Conservation (phyloP, 805 yeast species). For the Sugiyamaella marilandica region DNA sequence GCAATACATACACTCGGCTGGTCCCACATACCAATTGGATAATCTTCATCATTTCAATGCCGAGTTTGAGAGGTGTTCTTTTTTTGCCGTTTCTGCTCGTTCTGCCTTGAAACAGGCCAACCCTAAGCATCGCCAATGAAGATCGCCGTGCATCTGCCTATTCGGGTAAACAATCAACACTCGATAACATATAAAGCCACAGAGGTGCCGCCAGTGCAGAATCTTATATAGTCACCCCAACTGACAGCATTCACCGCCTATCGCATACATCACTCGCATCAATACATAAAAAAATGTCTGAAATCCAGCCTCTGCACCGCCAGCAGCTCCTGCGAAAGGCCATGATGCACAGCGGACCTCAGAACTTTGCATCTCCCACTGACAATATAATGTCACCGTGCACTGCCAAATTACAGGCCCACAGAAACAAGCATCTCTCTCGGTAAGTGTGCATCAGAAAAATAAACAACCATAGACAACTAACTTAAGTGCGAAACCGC, state of each 20-base stretch:
- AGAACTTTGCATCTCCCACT: conserved; percentile 48
- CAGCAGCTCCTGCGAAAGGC: conserved; percentile 7
- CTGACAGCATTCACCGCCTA: neutral
- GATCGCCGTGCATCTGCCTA: neutral
- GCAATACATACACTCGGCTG: too few species aligned
- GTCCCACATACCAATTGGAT: too few species aligned
- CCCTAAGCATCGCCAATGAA: too few species aligned
- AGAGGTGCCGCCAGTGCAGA: neutral
- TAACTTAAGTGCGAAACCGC: conserved; percentile 15
- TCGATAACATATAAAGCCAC: neutral
- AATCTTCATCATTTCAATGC: too few species aligned
- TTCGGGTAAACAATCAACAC: neutral
- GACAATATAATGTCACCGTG: conserved; percentile 57
- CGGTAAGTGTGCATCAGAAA: conserved; percentile 29
- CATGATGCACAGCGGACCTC: conserved; percentile 3
- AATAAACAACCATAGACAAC: neutral
- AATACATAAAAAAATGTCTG: conserved; percentile 11
- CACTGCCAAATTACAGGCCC: conserved; percentile 49
- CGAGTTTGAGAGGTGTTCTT: too few species aligned
- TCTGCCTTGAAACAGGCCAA: too few species aligned
- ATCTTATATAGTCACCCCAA: neutral
- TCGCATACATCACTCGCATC: neutral
- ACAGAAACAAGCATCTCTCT: conserved; percentile 40
- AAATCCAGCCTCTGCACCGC: conserved; percentile 21
- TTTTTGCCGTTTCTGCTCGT: too few species aligned